phyloP scores from a whole-genome alignment of 345 rosid genomes.

The Hevea brasiliensis region DNA sequence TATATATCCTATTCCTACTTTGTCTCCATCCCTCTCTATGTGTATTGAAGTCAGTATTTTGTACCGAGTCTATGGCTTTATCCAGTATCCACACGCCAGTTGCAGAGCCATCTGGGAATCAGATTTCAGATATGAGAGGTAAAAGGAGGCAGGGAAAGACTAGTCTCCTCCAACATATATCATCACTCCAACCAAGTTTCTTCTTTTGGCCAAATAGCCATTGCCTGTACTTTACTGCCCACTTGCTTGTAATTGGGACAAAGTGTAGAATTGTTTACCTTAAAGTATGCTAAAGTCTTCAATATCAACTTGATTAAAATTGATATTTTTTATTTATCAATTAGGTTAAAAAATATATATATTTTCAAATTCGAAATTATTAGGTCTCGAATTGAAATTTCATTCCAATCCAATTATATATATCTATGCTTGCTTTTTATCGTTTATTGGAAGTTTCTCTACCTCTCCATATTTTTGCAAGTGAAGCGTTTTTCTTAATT shows the following conservation, averaged over 20 bases:
- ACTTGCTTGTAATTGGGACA: neutral
- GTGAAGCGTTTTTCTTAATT: neutral
- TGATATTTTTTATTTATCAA: too few species aligned
- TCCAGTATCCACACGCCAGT: neutral
- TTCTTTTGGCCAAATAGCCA: neutral
- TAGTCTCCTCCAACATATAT: too few species aligned
- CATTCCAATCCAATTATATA: too few species aligned
- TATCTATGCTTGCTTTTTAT: too few species aligned
- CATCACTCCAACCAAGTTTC: too few species aligned
- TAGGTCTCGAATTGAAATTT: too few species aligned
- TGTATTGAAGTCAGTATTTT: slow-evolving; percentile 18
- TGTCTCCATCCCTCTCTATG: slow-evolving; percentile 15
- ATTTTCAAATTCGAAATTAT: too few species aligned
- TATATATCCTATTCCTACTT: slow-evolving; percentile 11
- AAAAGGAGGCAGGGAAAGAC: slow-evolving; percentile 25
- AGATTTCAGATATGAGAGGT: slow-evolving; percentile 10
- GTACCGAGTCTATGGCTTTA: slow-evolving; percentile 6
- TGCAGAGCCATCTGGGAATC: neutral
- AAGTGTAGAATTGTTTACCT: slow-evolving; percentile 3
- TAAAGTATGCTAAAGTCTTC: slow-evolving; percentile 2
- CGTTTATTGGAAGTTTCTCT: too few species aligned
- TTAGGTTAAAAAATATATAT: too few species aligned
- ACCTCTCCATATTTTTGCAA: too few species aligned
- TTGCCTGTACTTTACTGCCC: neutral
- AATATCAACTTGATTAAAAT: too few species aligned